A percentile compares a stretch with the other conserved stretches of the same genome.
Conservation (phyloP, 2,329 filamentous ascomycete genomes). For the Arthroderma sp. region DNA sequence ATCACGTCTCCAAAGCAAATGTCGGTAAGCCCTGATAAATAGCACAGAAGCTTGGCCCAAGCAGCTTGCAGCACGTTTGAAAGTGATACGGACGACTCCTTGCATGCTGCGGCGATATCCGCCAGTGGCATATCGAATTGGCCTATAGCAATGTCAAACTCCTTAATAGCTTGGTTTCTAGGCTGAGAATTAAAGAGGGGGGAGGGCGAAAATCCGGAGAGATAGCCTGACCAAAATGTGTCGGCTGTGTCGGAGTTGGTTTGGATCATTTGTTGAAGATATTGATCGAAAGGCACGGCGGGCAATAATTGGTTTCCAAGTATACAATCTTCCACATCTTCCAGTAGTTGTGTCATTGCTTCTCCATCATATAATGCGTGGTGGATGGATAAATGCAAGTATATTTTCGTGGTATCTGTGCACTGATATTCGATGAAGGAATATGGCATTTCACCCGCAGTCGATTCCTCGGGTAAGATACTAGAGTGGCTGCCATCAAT, state of each 20-base stretch:
- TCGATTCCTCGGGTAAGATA: conserved; percentile 9
- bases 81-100: conserved; percentile 46
- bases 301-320: conserved; percentile 33
- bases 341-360: conserved; percentile 55
- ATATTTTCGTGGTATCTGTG: conserved; percentile 5
- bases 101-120: conserved; percentile 37
- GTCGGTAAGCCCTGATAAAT: conserved; percentile 45
- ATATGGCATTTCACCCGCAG: conserved; percentile 17
- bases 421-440: conserved; percentile 11
- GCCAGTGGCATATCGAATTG: conserved; percentile 14
- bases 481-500: conserved; percentile 30
- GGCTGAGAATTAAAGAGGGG: conserved; percentile 12
- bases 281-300: conserved; percentile 46
- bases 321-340: conserved; percentile 54
- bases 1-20: conserved; percentile 81
- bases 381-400: conserved; percentile 46
- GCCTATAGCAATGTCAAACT: too few relatives aligned
- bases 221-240: conserved; percentile 50
- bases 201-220: conserved; percentile 41
- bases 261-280: conserved; percentile 47
- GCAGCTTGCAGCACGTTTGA: conserved; percentile 57
- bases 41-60: conserved; percentile 54
- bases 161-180: conserved; percentile 3
- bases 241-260: conserved; percentile 39
- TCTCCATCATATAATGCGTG: conserved; percentile 81